Evolutionary conservation across 768 basidiomycete genomes (phyloP), one percentile per base, ranked within the genome.

Genomic region (Podaxis sp.): DNA sequence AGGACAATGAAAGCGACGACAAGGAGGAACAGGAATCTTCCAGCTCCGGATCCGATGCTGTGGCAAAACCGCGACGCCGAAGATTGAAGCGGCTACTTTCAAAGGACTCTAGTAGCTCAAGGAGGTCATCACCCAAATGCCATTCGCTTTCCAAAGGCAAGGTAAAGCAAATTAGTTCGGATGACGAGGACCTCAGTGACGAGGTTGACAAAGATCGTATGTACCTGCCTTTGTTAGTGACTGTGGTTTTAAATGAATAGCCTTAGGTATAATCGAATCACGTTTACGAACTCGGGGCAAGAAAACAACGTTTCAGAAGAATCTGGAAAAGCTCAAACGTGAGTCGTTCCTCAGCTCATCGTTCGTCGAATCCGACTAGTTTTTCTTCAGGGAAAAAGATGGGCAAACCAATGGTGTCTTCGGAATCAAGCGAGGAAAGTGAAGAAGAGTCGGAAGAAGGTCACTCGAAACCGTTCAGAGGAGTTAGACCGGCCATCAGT

Each of bases 321-420:
- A 82, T 62, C 70, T 92, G 13, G 86, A 89, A 62, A 85, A 78
- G 62, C 66, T 91, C 55, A 89, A 83, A 73, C 77, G 90, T 93
- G 61, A 55, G 80, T 70, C 13, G 10, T 55, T 37, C 10, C 10
- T 54, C 11, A 44, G n/a, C 6, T 18, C 36, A 27, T 35, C 28
- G 4, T 28, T 57, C 28, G 9, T 55, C 47, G 38, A 35, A 21
- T 50, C 16, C 37, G 37, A n/a, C 18, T 42, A 52, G 56, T 57
- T 21, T 50, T 69, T 60, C 21, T 38, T 54, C 40, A 46, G 55
- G 67, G 66, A 70, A 67, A 56, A 66, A 66, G 21, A 60, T 67
- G 46, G 55, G 55, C 57, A 63, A 62, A 36, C 36, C 44, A 23
- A 61, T 59, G 59, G 53, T 52, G 27, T 61, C 50, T 32, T 63